phyloP scores from a whole-genome alignment of 495 filamentous ascomycete genomes.

The Viridothelium virens region DNA sequence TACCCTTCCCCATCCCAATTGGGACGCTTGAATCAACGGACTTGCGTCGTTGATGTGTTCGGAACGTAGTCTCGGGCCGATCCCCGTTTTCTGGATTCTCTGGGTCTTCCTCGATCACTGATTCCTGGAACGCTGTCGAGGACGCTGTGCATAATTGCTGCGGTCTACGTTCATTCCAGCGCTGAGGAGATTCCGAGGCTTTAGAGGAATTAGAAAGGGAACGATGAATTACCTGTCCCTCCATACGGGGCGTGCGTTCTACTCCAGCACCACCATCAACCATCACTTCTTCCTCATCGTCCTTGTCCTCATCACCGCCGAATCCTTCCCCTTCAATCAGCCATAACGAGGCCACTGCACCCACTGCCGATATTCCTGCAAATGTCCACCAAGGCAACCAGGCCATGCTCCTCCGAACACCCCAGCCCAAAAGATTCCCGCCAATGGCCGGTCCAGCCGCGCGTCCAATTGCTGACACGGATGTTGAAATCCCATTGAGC shows the following conservation, averaged over 20 bases:
- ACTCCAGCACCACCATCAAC: slow-evolving; percentile 21
- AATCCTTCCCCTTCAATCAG: slow-evolving; percentile 72
- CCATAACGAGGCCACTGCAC: slow-evolving; percentile 59
- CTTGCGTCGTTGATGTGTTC: not conserved
- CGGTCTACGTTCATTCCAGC: not conserved
- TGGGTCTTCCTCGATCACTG: slow-evolving; percentile 5
- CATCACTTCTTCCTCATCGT: slow-evolving; percentile 17
- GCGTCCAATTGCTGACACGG: slow-evolving; percentile 67
- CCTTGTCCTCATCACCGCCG: slow-evolving; percentile 39
- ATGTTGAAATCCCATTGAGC: slow-evolving; percentile 80
- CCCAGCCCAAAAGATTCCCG: slow-evolving; percentile 44
- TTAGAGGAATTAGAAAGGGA: not conserved
- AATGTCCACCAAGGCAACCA: slow-evolving; percentile 76
- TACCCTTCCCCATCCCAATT: slow-evolving; percentile 23
- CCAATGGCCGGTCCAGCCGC: slow-evolving; percentile 62
- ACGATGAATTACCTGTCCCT: not conserved
- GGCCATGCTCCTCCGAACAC: slow-evolving; percentile 61
- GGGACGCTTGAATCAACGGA: slow-evolving; percentile 19
- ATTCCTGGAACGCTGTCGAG: not conserved
- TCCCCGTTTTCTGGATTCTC: slow-evolving; percentile 15
- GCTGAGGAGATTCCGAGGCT: not conserved
- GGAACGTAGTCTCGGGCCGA: not conserved
- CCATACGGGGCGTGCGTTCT: not conserved
- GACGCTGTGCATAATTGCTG: not conserved
- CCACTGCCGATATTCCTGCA: slow-evolving; percentile 48